These are phyloP conservation scores for Cladorrhinum sp. DNA, from an alignment of 2,329 filamentous ascomycete genomes.

Conservation along the genomic window DNA sequence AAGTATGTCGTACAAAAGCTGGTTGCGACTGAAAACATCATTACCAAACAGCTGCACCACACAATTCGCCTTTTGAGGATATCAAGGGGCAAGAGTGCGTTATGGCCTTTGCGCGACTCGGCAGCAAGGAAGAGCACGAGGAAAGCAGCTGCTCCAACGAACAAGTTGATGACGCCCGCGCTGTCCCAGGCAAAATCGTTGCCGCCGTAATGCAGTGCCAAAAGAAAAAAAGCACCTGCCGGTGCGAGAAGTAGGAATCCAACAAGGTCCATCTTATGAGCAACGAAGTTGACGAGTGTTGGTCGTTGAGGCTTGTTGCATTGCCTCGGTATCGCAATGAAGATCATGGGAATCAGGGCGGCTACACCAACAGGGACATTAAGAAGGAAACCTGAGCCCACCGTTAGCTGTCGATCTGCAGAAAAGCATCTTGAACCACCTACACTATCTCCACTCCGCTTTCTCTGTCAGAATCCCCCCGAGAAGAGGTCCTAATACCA, in stretches of 20 bases:
- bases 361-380: conserved; percentile 38
- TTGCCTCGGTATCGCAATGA: conserved; percentile 34
- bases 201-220: conserved; percentile 42
- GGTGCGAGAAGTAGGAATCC: conserved; percentile 42
- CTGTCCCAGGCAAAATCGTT: conserved; percentile 38
- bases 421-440: conserved; percentile 18
- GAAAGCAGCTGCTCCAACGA: conserved; percentile 34
- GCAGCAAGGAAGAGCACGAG: conserved; percentile 37
- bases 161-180: conserved; percentile 37
- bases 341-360: conserved; percentile 31
- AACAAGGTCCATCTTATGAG: conserved; percentile 36
- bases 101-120: conserved; percentile 34
- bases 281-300: conserved; percentile 24
- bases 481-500: conserved; percentile 43
- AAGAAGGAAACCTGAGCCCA: conserved; percentile 37
- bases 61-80: conserved; percentile 23
- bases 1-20: conserved; percentile 28
- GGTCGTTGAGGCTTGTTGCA: conserved; percentile 28
- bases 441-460: conserved; percentile 42
- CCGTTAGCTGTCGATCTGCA: neutral
- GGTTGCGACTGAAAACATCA: conserved; percentile 18
- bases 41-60: conserved; percentile 22
- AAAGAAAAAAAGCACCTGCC: conserved; percentile 38
- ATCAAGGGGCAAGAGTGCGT: conserved; percentile 28
- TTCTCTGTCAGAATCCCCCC: conserved; percentile 39